A percentile compares a stretch with the other conserved stretches of the same genome.
These are phyloP conservation scores for Corchorus capsularis DNA, from an alignment of 345 rosid genomes.

Conservation along the genomic window DNA sequence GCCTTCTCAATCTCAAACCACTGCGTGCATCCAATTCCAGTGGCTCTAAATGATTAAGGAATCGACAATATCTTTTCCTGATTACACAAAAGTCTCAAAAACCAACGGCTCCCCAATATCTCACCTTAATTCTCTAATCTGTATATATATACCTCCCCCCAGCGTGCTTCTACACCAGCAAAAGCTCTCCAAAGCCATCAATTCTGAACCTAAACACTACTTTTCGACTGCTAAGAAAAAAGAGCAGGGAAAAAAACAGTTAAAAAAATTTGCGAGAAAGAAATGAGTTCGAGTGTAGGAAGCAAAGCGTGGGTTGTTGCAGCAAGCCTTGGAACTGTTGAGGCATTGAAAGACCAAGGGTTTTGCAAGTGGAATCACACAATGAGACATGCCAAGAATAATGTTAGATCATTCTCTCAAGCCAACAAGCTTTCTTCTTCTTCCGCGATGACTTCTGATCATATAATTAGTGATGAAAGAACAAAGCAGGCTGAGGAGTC, in stretches of 20 bases:
- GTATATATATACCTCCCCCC: neutral
- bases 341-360: conserved; percentile 61
- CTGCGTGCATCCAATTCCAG: neutral
- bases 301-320: conserved; percentile 55
- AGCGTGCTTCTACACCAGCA: too few relatives aligned
- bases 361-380: conserved; percentile 56
- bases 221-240: neutral
- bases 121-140: neutral
- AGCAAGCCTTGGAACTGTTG: conserved; percentile 54
- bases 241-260: neutral
- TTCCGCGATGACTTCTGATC: conserved; percentile 27
- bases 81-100: neutral
- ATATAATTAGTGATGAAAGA: conserved; percentile 30
- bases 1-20: neutral
- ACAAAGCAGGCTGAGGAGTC: conserved; percentile 43
- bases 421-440: conserved; percentile 43
- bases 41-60: neutral
- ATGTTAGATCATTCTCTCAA: conserved; percentile 41
- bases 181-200: neutral
- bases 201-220: neutral
- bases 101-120: neutral
- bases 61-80: neutral
- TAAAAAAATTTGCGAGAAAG: too few relatives aligned
- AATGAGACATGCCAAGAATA: conserved; percentile 41
- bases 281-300: conserved; percentile 38